Base-by-base conservation (phyloP, 75 land plant species). In the Cryptomeria japonica region DNA sequence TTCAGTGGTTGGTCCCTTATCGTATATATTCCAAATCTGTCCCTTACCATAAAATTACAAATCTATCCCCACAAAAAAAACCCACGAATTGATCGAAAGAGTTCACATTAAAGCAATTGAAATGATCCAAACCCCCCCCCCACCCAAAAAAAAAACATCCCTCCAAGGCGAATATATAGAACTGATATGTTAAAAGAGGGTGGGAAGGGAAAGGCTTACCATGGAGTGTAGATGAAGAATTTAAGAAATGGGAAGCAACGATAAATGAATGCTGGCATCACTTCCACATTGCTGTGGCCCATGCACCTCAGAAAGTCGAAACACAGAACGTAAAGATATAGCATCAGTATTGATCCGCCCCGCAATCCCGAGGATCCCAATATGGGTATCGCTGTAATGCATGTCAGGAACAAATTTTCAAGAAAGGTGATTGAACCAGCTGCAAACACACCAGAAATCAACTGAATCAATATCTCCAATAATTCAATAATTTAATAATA, bases 251-350 rank as follows among this genome's bases (percentile, higher is more conserved):
- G 99, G 13, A 98, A 10, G 38, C 78, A 31, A 12, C 90, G 86
- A 83, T 96, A 96, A 18, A 92, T 32, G 42, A 44, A 68, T 36
- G 86, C 38, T 0, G 97, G 94, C 41, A 97, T 49, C 31, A 97
- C 86, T 86, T 98, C 99, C 18, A 92, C 87, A 70, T 97, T 97
- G 92, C 88, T 89, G 85, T 97, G 97, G 1, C 94, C 96, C 94
- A 96, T 86, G 87, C 92, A 91, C 88, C 98, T 95, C 41, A 98
- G 80, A 85, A 92, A 96, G 91, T 98, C 99, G 76, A 97, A 95
- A 15, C 87, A 14, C 83, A 96, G 68, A 15, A 95, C 16, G 82
- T 98, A 95, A 39, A 86, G 83, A 83, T 89, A 96, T 22, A 96
- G 49, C 91, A 94, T 39, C 83, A 87, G 61, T 28, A 93, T 51